These are phyloP conservation scores for Aspergillus neoniger DNA, from an alignment of 2,329 filamentous ascomycete genomes.

Conservation along the genomic window DNA sequence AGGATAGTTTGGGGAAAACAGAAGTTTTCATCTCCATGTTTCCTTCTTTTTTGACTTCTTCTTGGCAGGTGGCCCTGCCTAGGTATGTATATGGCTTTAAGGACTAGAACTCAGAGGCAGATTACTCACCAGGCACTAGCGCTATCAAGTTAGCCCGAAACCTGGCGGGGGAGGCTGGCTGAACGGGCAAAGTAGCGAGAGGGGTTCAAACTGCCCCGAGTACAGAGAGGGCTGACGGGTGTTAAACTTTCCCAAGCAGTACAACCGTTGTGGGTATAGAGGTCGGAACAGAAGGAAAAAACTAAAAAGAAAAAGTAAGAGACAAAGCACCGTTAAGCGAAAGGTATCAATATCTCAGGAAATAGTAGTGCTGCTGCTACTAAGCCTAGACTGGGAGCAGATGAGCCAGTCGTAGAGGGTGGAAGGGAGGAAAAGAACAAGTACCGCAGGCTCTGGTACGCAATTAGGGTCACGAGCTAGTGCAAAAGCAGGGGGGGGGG, in stretches of 20 bases:
- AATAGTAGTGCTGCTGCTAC: neutral
- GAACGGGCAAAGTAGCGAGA: constrained; percentile 1
- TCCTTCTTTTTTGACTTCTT: neutral
- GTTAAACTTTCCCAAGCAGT: neutral
- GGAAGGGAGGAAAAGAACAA: neutral
- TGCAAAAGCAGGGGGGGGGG: constrained; percentile 3
- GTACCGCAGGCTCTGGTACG: neutral
- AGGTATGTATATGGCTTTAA: neutral
- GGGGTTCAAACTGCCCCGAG: neutral
- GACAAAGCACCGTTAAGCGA: neutral
- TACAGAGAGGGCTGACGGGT: neutral
- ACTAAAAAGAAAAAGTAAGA: neutral
- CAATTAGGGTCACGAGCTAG: constrained; percentile 5
- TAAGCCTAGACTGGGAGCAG: neutral
- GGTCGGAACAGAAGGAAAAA: neutral
- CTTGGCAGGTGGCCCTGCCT: neutral
- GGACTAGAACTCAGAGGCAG: neutral
- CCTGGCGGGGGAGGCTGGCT: constrained; percentile 1
- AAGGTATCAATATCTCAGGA: neutral
- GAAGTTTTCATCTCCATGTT: neutral
- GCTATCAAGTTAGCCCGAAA: neutral
- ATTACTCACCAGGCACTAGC: constrained; percentile 3
- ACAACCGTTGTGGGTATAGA: neutral
- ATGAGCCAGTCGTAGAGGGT: neutral
- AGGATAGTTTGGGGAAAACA: neutral